Evolutionary conservation across 257 asterid species (phyloP).

Genomic region (Rauvolfia tetraphylla): DNA sequence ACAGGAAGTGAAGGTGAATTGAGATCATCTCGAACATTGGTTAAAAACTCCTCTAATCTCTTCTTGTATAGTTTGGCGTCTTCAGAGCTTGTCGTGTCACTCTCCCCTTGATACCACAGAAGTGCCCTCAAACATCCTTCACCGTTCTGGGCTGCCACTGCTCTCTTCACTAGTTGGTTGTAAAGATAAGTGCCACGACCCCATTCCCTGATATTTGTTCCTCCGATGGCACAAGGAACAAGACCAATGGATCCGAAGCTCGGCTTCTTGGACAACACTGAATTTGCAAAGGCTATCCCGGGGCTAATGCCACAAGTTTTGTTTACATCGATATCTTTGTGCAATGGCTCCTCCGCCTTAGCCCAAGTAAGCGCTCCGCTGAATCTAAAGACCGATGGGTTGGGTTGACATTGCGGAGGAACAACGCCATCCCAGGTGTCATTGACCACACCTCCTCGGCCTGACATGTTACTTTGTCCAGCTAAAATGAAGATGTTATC

Average conservation of each 20-base stretch:
- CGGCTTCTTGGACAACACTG: conserved; percentile 13
- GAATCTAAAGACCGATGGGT: conserved; percentile 25
- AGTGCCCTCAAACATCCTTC: conserved; percentile 25
- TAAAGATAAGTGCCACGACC: conserved; percentile 26
- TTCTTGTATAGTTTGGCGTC: conserved; percentile 26
- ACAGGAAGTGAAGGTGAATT: conserved; percentile 19
- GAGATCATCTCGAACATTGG: conserved; percentile 25
- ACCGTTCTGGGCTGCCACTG: conserved; percentile 11
- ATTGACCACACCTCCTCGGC: conserved; percentile 59
- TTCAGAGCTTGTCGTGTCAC: conserved; percentile 5
- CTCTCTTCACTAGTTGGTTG: conserved; percentile 24
- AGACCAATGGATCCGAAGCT: conserved; percentile 23
- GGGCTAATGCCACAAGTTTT: conserved; percentile 35
- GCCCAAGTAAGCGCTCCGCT: conserved; percentile 25
- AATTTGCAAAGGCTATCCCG: conserved; percentile 35
- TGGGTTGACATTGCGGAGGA: conserved; percentile 44
- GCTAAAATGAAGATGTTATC: conserved; percentile 60
- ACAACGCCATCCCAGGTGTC: conserved; percentile 55
- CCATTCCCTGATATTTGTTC: conserved; percentile 34
- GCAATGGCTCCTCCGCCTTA: conserved; percentile 38
- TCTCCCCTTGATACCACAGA: conserved; percentile 47
- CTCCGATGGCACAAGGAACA: conserved; percentile 44
- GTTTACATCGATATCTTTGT: conserved; percentile 30
- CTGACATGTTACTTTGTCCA: conserved; percentile 94
- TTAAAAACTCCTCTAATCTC: conserved; percentile 26